These are phyloP conservation scores for Clitoria ternatea DNA, from an alignment of 306 rosid species.

Conservation along the genomic window DNA sequence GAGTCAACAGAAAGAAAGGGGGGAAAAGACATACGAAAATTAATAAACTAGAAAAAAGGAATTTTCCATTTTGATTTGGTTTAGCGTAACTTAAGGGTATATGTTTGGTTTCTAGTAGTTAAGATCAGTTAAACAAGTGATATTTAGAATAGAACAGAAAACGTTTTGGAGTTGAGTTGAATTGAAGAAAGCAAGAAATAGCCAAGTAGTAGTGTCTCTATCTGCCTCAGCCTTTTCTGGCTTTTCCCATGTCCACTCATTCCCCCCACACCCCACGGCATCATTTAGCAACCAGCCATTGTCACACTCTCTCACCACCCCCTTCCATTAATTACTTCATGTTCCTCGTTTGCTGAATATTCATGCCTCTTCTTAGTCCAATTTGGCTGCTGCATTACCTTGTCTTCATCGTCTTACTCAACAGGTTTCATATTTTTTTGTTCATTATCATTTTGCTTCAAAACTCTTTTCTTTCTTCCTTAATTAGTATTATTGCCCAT, in stretches of 20 bases:
- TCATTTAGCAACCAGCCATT: slow-evolving; percentile 43
- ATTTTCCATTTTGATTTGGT: too few species aligned
- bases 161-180: neutral
- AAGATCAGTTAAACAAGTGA: too few species aligned
- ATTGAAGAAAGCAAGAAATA: too few species aligned
- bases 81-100: too few species aligned
- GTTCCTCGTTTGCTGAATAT: too few species aligned
- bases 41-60: neutral
- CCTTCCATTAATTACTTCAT: neutral
- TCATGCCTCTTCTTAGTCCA: neutral
- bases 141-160: too few species aligned
- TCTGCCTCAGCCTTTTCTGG: slow-evolving; percentile 18
- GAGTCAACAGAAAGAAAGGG: neutral
- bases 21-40: neutral
- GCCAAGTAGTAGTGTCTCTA: slow-evolving; percentile 32
- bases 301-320: neutral
- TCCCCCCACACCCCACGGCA: slow-evolving; percentile 38
- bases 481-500: neutral
- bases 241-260: slow-evolving; percentile 57
- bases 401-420: neutral
- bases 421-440: slow-evolving; percentile 18
- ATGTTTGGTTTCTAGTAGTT: too few species aligned
- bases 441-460: neutral
- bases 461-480: neutral
- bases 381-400: neutral